phyloP scores from a whole-genome alignment of 2,329 filamentous ascomycete genomes.

The Cladosporium sp. region DNA sequence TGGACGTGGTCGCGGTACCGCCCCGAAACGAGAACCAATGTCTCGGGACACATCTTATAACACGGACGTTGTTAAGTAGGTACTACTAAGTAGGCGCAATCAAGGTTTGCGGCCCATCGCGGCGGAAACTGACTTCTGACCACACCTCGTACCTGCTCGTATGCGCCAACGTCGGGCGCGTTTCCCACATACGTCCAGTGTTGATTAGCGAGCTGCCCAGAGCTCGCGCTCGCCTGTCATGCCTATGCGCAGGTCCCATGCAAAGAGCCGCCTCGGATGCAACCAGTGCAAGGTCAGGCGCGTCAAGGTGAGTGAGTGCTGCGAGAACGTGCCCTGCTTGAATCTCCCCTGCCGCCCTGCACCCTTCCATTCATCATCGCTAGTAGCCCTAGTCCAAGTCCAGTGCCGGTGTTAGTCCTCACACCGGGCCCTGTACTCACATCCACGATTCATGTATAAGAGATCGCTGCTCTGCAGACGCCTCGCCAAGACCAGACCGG shows the following conservation, averaged over 20 bases:
- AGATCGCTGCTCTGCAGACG: not conserved
- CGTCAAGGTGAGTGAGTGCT: conserved; percentile 22
- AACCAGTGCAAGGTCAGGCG: conserved; percentile 25
- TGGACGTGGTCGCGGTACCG: no score
- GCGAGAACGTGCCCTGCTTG: no score
- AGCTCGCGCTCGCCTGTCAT: not conserved
- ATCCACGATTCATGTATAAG: not conserved
- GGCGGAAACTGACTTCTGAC: conserved; percentile 11
- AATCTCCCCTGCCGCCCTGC: not conserved
- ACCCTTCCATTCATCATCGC: not conserved
- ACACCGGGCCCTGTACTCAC: not conserved
- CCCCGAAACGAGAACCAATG: no score
- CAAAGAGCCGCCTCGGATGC: conserved; percentile 24
- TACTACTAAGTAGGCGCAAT: not conserved
- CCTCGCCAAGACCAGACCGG: not conserved
- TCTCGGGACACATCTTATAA: no score
- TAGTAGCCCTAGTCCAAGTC: not conserved
- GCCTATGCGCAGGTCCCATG: conserved; percentile 19
- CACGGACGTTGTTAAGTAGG: not conserved
- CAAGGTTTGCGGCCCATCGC: conserved; percentile 11
- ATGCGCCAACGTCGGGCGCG: conserved; percentile 7
- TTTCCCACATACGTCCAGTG: not conserved
- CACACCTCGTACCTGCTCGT: conserved; percentile 11
- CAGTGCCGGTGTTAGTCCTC: not conserved
- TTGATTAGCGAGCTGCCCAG: not conserved